phyloP scores from a whole-genome alignment of 2,329 filamentous ascomycete genomes.

The Cladosporium sp. region DNA sequence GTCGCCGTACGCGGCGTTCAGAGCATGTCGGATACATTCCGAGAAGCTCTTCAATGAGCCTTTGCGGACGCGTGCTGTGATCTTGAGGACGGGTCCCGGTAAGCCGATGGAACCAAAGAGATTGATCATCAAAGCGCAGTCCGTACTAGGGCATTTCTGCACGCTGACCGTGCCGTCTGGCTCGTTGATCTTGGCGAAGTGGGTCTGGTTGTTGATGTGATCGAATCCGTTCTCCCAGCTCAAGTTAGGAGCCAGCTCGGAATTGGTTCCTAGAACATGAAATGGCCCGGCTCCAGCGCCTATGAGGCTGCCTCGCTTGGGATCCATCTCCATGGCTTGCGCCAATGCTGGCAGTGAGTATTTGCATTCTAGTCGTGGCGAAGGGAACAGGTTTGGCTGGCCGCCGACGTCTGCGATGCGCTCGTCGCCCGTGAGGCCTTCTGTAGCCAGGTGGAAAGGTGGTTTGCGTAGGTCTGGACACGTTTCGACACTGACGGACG shows the following conservation, averaged over 20 bases:
- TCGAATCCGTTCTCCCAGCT: constrained; percentile 29
- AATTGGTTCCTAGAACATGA: constrained; percentile 31
- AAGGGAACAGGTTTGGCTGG: constrained; percentile 34
- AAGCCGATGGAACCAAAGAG: constrained; percentile 30
- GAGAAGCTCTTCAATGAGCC: constrained; percentile 31
- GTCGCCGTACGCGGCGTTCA: constrained; percentile 28
- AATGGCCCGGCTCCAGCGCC: constrained; percentile 35
- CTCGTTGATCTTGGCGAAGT: constrained; percentile 45
- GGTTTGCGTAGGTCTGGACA: constrained; percentile 32
- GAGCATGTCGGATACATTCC: constrained; percentile 29
- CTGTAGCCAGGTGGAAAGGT: constrained; percentile 31
- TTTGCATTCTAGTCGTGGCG: constrained; percentile 32
- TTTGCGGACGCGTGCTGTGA: constrained; percentile 29
- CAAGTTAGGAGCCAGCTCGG: constrained; percentile 33
- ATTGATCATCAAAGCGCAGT: constrained; percentile 37
- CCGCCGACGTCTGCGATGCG: constrained; percentile 34
- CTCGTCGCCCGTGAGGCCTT: constrained; percentile 32
- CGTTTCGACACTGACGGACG: constrained; percentile 24
- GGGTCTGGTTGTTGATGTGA: constrained; percentile 29
- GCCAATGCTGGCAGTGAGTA: constrained; percentile 32
- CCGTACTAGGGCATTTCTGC: constrained; percentile 25
- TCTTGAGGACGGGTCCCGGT: constrained; percentile 31
- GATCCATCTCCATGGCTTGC: constrained; percentile 29
- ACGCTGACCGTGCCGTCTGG: constrained; percentile 29
- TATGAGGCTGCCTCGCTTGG: constrained; percentile 28